Percentiles rank a stretch among this genome's conserved stretches.
Conservation (phyloP, 257 asterid genomes). For the Primulina tabacum region DNA sequence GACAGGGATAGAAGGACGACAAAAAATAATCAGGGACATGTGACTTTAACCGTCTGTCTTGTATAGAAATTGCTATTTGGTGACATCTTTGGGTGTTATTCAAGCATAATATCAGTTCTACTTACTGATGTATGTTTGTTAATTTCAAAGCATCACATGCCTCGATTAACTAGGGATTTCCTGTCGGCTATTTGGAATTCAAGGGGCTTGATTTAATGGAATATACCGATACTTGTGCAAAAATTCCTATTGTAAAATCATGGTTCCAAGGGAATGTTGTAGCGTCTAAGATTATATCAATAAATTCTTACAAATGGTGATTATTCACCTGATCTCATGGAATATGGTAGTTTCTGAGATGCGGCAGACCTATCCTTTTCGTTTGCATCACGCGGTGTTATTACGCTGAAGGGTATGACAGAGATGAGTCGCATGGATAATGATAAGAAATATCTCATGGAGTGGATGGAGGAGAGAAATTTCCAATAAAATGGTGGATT, state of each 20-base stretch:
- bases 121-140: background rate
- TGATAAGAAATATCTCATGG: background rate
- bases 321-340: background rate
- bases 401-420: constrained; percentile 7
- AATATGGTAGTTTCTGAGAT: constrained; percentile 8
- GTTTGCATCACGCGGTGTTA: background rate
- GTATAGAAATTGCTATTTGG: background rate
- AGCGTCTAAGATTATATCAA: background rate
- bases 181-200: background rate
- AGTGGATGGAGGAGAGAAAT: background rate
- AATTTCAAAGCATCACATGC: background rate
- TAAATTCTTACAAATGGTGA: background rate
- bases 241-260: background rate
- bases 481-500: background rate
- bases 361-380: too few relatives aligned
- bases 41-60: background rate
- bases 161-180: background rate
- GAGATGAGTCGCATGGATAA: constrained; percentile 6
- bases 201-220: background rate
- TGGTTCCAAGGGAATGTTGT: background rate
- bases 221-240: background rate
- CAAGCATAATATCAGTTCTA: background rate
- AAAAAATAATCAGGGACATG: background rate
- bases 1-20: background rate
- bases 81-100: background rate